phyloP scores from a whole-genome alignment of 768 basidiomycete genomes.

The Serendipita sp. region DNA sequence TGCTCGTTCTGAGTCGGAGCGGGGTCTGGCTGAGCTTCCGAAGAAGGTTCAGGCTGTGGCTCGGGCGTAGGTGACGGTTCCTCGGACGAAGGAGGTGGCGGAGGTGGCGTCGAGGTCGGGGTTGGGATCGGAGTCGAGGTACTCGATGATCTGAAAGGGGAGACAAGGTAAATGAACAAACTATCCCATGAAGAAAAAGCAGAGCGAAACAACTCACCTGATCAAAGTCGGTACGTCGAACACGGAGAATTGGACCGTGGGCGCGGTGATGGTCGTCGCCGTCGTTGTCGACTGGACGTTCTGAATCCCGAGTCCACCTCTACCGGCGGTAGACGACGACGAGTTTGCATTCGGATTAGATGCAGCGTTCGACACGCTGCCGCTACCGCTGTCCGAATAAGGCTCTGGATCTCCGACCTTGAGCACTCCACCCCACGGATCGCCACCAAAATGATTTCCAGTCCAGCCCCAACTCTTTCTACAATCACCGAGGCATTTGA shows the following conservation, averaged over 20 bases:
- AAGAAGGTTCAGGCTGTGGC: not conserved
- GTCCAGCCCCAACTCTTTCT: constrained; percentile 31
- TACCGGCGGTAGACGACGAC: not conserved
- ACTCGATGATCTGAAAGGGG: constrained; percentile 11
- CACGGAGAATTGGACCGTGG: constrained; percentile 10
- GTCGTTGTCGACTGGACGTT: not conserved
- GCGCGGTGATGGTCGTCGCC: constrained; percentile 7
- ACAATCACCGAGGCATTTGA: constrained; percentile 25
- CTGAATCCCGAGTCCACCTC: not conserved
- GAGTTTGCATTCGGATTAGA: not conserved
- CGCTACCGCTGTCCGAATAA: constrained; percentile 20
- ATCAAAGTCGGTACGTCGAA: constrained; percentile 12
- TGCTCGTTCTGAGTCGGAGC: not conserved
- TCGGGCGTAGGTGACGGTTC: not conserved
- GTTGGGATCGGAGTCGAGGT: constrained; percentile 11
- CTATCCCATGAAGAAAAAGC: not conserved
- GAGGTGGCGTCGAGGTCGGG: constrained; percentile 12
- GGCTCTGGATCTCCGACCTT: constrained; percentile 20
- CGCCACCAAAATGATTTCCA: constrained; percentile 33
- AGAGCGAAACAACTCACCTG: constrained; percentile 5
- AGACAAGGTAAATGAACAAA: not conserved
- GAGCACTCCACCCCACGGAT: constrained; percentile 41
- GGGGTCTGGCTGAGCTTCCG: constrained; percentile 8
- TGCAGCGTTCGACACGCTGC: constrained; percentile 6
- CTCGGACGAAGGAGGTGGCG: constrained; percentile 14